Evolutionary conservation across 345 rosid species (phyloP).

Genomic region (Nasturtium officinale): DNA sequence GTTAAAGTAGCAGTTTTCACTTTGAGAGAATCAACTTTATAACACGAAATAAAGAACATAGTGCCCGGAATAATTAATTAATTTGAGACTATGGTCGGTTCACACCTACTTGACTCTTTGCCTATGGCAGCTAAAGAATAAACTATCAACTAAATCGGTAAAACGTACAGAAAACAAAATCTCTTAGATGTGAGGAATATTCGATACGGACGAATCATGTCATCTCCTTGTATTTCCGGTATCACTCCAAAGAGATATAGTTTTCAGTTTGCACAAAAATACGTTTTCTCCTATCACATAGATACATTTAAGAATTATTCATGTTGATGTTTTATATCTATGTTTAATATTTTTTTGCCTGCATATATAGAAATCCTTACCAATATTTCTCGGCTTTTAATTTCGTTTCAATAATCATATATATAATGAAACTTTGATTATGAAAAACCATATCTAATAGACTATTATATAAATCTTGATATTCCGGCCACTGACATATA

Average conservation of each 20-base stretch:
- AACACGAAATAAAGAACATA: constrained; percentile 5
- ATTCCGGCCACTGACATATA: not conserved
- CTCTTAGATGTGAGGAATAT: constrained; percentile 36
- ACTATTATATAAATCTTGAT: not conserved
- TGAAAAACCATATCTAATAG: not conserved
- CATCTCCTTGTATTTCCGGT: not conserved
- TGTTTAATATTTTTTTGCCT: not conserved
- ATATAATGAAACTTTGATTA: not conserved
- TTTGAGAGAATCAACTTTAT: constrained; percentile 16
- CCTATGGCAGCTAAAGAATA: constrained; percentile 26
- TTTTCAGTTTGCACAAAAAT: not conserved
- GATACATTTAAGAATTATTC: not conserved
- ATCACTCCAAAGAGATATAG: not conserved
- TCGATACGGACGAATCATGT: constrained; percentile 32
- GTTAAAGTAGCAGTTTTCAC: not conserved
- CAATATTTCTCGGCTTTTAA: not conserved
- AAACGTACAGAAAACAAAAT: constrained; percentile 27
- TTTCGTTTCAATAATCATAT: not conserved
- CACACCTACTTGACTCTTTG: constrained; percentile 5
- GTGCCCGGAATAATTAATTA: not conserved
- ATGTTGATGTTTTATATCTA: not conserved
- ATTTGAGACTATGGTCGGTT: constrained; percentile 7
- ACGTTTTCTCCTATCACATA: not conserved
- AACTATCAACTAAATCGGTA: not conserved
- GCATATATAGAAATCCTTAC: not conserved